phyloP scores from a whole-genome alignment of 192 early-diverging fungal genomes.

The Backusella parvicylindrica region DNA sequence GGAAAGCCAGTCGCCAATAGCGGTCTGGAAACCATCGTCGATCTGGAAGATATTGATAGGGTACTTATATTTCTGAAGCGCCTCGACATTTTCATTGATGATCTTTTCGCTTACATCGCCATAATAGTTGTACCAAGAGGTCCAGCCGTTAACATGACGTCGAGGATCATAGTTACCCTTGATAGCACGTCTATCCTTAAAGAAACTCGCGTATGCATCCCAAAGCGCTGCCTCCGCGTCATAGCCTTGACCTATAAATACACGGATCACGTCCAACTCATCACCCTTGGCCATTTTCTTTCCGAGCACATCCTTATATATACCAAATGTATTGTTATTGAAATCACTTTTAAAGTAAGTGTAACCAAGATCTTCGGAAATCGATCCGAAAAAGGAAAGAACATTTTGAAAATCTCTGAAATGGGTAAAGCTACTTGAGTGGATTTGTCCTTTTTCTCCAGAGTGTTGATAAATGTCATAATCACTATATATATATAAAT shows the following conservation, averaged over 20 bases:
- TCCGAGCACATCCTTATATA: slow-evolving; percentile 43
- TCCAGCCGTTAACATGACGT: slow-evolving; percentile 45
- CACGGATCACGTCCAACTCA: slow-evolving; percentile 1
- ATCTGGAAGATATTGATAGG: slow-evolving; percentile 51
- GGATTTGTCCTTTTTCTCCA: slow-evolving; percentile 40
- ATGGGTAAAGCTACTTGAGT: slow-evolving; percentile 44
- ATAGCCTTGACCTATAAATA: slow-evolving; percentile 24
- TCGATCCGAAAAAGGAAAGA: slow-evolving; percentile 34
- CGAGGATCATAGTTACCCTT: slow-evolving; percentile 19
- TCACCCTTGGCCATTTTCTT: slow-evolving; percentile 23
- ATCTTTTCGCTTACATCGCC: slow-evolving; percentile 43
- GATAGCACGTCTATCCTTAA: slow-evolving; percentile 21
- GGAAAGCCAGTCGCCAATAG: slow-evolving; percentile 49
- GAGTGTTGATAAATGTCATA: slow-evolving; percentile 42
- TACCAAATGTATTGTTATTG: slow-evolving; percentile 27
- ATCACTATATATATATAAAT: slow-evolving; percentile 17
- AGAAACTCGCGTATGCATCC: slow-evolving; percentile 29
- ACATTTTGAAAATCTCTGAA: slow-evolving; percentile 39
- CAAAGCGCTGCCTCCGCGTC: slow-evolving; percentile 26
- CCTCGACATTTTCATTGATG: slow-evolving; percentile 34
- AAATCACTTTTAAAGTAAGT: slow-evolving; percentile 47
- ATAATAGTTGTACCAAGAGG: slow-evolving; percentile 53
- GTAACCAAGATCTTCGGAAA: slow-evolving; percentile 43
- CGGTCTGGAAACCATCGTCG: slow-evolving; percentile 48
- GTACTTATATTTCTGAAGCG: slow-evolving; percentile 26